A percentile compares a stretch with the other conserved stretches of the same genome.
phyloP scores from a whole-genome alignment of 129 eudicot species.

The Saposhnikovia divaricata region DNA sequence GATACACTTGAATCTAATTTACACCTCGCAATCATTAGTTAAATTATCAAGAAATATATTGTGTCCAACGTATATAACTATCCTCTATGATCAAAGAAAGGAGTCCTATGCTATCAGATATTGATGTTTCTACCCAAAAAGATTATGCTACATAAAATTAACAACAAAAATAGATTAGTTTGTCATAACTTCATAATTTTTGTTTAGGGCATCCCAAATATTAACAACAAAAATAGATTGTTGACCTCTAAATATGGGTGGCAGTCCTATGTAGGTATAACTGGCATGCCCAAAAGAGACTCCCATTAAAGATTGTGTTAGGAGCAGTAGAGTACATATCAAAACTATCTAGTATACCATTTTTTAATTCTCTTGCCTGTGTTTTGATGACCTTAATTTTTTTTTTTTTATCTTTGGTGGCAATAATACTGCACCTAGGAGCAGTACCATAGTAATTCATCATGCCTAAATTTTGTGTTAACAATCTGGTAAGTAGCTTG shows the following conservation, averaged over 20 bases:
- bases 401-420: background rate
- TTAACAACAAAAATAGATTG: background rate
- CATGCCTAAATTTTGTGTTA: background rate
- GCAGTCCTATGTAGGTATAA: background rate
- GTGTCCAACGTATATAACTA: too few relatives aligned
- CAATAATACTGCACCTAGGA: background rate
- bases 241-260: background rate
- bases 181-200: background rate
- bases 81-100: background rate
- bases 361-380: constrained; percentile 19
- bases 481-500: too few relatives aligned
- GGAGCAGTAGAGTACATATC: too few relatives aligned
- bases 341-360: background rate
- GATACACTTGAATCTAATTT: background rate
- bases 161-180: too few relatives aligned
- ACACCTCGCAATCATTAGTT: background rate
- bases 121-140: background rate
- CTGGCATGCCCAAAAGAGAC: background rate
- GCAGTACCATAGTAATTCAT: background rate
- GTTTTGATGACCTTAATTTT: background rate
- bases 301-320: background rate
- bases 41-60: background rate
- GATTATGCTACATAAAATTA: background rate
- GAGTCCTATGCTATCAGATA: background rate
- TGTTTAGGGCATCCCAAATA: background rate